Base-by-base conservation (phyloP, 352 stramenopile genomes). In the Phytopythium oedochilum region DNA sequence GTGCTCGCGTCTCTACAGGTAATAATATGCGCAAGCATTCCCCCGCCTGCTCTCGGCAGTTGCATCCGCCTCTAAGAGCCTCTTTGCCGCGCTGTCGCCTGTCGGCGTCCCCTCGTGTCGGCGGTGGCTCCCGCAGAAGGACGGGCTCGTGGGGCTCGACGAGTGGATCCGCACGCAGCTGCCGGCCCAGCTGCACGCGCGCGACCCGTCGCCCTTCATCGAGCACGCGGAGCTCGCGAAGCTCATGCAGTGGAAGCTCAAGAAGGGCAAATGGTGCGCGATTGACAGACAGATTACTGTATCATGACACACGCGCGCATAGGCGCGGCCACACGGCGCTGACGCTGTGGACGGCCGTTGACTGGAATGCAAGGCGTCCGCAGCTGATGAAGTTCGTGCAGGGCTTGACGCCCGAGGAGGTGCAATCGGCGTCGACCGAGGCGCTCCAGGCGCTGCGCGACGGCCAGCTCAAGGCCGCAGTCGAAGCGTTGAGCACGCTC, bases 171-270 rank as follows among this genome's bases (percentile, higher is more conserved):
- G 73, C 45, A 43, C 23, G 28, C 44, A 66, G 18, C 64, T 88
- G 47, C 78, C 71, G 14, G 31, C 52, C 10, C 51, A 70, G 56
- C 62, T 92, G 40, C 67, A 58, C 17, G 61, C 36, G 15, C 78
- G 81, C 15, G 76, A 86, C 20, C 78, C 81, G 6, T 28, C 57
- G 52, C 64, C 81, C 15, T 77, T 74, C 54, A 49, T 89, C 55
- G 74, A 61, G 32, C 73, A 91, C 43, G 12, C 48, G 23, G 78
- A 93, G 47, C 61, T 93, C 36, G 59, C 70, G 26, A 62, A 72
- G 40, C 68, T 93, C 40, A 88, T 93, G 80, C 59, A 89, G 54
- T 93, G 83, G 83, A 93, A 91, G 59, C 76, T 93, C 39, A 89
- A 80, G 60, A 93, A 91, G 53, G 83, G 80, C 39, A 93, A 93